Conservation (phyloP, 2,329 filamentous ascomycete genomes). For the Hypoxylon sp. region DNA sequence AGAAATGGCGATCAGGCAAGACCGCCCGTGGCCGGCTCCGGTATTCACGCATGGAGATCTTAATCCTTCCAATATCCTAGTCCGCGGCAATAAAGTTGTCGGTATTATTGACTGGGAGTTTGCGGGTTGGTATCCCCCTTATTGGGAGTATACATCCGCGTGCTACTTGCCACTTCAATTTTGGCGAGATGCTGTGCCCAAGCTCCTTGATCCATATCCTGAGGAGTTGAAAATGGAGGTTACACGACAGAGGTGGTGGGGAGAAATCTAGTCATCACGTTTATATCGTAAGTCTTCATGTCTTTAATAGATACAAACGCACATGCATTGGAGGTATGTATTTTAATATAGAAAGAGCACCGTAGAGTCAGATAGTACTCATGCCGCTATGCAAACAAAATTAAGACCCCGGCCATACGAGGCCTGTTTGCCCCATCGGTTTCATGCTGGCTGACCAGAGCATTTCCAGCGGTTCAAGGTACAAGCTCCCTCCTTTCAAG, state of each 20-base stretch:
- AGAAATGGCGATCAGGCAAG: constrained; percentile 56
- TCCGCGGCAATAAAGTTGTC: constrained; percentile 58
- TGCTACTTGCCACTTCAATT: constrained; percentile 48
- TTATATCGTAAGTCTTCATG: neutral
- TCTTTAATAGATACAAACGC: neutral
- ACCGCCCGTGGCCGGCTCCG: constrained; percentile 48
- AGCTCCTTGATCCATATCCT: constrained; percentile 57
- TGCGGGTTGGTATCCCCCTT: constrained; percentile 54
- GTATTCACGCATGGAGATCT: constrained; percentile 63
- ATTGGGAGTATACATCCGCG: constrained; percentile 55
- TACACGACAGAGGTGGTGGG: constrained; percentile 57
- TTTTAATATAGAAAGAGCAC: too few relatives aligned
- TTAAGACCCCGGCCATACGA: neutral
- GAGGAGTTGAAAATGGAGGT: constrained; percentile 60
- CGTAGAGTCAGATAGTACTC: neutral
- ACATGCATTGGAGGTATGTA: neutral
- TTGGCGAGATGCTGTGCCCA: constrained; percentile 56
- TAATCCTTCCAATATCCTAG: constrained; percentile 61
- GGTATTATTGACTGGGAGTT: constrained; percentile 60
- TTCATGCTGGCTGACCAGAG: neutral
- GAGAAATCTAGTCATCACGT: constrained; percentile 46
- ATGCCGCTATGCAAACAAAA: neutral
- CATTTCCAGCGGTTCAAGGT: constrained; percentile 22
- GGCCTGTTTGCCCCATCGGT: neutral
- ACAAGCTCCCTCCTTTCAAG: constrained; percentile 48